Evolutionary conservation across 2,329 filamentous ascomycete genomes (phyloP), one percentile per base, ranked within the genome.

Genomic region (Plectosphaerella plurivora): DNA sequence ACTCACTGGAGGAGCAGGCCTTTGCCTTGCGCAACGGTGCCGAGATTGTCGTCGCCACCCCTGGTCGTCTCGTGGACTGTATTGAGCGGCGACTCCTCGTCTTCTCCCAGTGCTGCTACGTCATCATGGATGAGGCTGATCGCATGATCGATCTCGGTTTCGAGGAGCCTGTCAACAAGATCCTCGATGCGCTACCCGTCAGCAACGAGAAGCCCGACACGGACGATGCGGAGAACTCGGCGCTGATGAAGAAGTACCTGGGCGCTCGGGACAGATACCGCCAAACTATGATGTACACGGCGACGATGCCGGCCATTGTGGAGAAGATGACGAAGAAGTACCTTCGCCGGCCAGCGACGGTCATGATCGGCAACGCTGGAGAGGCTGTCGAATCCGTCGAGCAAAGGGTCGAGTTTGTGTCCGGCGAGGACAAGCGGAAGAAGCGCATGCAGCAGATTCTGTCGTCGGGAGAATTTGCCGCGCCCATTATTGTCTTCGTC

Each of bases 221-320:
- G 0, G 93, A 97, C 12, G 90, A 89, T 50, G 94, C 94, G 6
- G 94, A 99, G 69, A 83, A 97, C 65, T 78, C 89, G 0, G 76
- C 81, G 52, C 84, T 87, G n/a, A 97, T 97, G 93, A 87, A 85
- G 61, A 81, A 83, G 53, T 88, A 88, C 62, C 73, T 96, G 2
- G 86, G 86, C 50, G 84, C 84, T 16, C 84, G 84, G 59, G 87
- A 91, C 63, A 82, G 88, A 20, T 97, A 97, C 73, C 81, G 94
- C 54, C 93, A 99, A 70, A 99, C 94, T 0, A 99, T 99, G 94
- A 99, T 99, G 94, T 99, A 97, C 83, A 97, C 94, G 59, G 94
- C 94, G 50, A 99, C 94, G 25, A 99, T 99, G 94, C 92, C 94
- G 2, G 75, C 89, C 0, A 84, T 89, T 0, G 89, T 99, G 15